Conservation (phyloP, 495 filamentous ascomycete genomes). For the Evernia prunastri region DNA sequence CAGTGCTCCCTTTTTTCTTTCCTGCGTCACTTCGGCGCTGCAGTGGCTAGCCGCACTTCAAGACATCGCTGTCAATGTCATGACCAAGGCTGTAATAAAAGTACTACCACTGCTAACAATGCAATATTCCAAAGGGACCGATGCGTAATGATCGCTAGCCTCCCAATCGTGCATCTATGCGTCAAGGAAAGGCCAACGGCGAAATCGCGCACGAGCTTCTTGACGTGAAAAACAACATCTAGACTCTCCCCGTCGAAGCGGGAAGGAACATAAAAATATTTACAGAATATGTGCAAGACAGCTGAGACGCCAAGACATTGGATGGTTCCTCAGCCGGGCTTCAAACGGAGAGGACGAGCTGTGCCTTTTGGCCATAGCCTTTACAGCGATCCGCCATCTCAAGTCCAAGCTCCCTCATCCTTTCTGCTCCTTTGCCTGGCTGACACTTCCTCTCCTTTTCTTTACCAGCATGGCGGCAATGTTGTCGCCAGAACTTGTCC, state of each 20-base stretch:
- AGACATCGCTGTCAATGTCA: background rate
- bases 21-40: background rate
- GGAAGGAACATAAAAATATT: slow-evolving; percentile 5
- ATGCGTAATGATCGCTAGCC: background rate
- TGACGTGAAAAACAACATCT: slow-evolving; percentile 11
- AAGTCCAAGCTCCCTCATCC: slow-evolving; percentile 90
- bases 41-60: background rate
- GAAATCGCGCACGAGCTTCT: background rate
- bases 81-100: background rate
- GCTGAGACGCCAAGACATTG: background rate
- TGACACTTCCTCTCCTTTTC: slow-evolving; percentile 54
- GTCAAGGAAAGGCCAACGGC: slow-evolving; percentile 4
- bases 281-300: slow-evolving; percentile 11
- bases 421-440: slow-evolving; percentile 82
- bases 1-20: background rate
- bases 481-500: slow-evolving; percentile 82
- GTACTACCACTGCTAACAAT: background rate
- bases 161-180: background rate
- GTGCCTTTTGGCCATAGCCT: slow-evolving; percentile 54
- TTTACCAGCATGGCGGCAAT: slow-evolving; percentile 60
- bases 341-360: slow-evolving; percentile 80
- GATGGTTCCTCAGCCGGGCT: background rate
- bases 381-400: slow-evolving; percentile 71
- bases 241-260: slow-evolving; percentile 1
- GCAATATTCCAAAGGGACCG: background rate